A percentile compares a stretch with the other conserved stretches of the same genome.
These are phyloP conservation scores for Primulina eburnea DNA, from an alignment of 257 asterid genomes.

Conservation along the genomic window DNA sequence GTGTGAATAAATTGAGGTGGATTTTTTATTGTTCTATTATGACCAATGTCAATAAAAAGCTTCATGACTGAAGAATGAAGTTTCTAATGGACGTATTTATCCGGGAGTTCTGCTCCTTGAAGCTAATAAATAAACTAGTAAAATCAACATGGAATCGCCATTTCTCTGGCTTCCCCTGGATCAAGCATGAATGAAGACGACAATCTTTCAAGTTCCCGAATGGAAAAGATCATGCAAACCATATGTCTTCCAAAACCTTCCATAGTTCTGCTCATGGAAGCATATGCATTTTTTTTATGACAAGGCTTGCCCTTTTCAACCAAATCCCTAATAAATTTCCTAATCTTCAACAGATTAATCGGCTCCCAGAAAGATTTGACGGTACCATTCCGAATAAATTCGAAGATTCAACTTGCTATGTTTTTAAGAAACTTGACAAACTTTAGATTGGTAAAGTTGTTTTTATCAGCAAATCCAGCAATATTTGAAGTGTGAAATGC, in stretches of 20 bases:
- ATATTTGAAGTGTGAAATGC: no score
- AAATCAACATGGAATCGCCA: slow-evolving; percentile 19
- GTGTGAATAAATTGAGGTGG: neutral
- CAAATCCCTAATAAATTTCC: slow-evolving; percentile 15
- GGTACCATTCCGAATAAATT: neutral
- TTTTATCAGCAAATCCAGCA: no score
- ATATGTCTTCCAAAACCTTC: no score
- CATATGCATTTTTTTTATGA: no score
- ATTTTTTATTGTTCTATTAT: no score
- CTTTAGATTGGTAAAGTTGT: no score
- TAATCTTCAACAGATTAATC: slow-evolving; percentile 2
- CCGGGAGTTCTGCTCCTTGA: neutral
- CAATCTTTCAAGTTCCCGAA: neutral
- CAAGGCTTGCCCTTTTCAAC: neutral
- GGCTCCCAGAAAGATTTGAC: neutral
- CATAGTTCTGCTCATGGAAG: no score
- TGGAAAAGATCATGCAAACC: neutral
- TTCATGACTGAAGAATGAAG: no score
- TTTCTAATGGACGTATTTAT: no score
- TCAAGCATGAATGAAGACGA: neutral
- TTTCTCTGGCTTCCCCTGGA: slow-evolving; percentile 4
- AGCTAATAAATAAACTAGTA: neutral
- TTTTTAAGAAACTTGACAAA: no score
- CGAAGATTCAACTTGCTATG: no score
- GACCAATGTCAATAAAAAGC: no score